phyloP scores from a whole-genome alignment of 768 basidiomycete genomes.

The Cystoderma amianthinum region DNA sequence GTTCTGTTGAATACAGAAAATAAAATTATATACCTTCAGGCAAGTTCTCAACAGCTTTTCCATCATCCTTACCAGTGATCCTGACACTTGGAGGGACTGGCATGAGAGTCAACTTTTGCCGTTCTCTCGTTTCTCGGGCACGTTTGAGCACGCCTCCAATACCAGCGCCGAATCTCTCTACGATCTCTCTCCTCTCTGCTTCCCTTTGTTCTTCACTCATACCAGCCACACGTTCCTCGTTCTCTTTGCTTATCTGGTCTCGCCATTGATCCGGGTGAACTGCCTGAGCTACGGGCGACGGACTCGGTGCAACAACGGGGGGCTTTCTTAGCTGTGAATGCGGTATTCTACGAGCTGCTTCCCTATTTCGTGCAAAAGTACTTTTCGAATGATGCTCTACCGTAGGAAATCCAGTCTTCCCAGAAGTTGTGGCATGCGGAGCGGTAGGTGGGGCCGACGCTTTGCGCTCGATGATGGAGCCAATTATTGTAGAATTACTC shows the following conservation, averaged over 20 bases:
- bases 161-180: conserved; percentile 66
- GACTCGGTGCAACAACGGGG: conserved; percentile 3
- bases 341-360: conserved; percentile 26
- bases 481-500: conserved; percentile 20
- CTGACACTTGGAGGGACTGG: neutral
- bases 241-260: conserved; percentile 58
- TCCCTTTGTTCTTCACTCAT: conserved; percentile 74
- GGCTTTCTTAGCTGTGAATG: conserved; percentile 6
- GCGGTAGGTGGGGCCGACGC: conserved; percentile 15
- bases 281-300: conserved; percentile 1
- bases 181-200: conserved; percentile 54
- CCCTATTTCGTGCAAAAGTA: conserved; percentile 47
- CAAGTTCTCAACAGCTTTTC: conserved; percentile 3
- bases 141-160: conserved; percentile 56
- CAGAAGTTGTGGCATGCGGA: conserved; percentile 18
- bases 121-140: conserved; percentile 37
- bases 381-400: conserved; percentile 63
- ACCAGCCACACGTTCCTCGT: conserved; percentile 46
- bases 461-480: conserved; percentile 44
- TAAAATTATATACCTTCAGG: conserved; percentile 7
- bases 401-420: conserved; percentile 51
- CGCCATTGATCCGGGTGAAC: conserved; percentile 36
- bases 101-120: conserved; percentile 6
- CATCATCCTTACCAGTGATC: neutral
- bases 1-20: neutral